phyloP scores from a whole-genome alignment of 2,329 filamentous ascomycete genomes.

The Paraphaeosphaeria minitans region DNA sequence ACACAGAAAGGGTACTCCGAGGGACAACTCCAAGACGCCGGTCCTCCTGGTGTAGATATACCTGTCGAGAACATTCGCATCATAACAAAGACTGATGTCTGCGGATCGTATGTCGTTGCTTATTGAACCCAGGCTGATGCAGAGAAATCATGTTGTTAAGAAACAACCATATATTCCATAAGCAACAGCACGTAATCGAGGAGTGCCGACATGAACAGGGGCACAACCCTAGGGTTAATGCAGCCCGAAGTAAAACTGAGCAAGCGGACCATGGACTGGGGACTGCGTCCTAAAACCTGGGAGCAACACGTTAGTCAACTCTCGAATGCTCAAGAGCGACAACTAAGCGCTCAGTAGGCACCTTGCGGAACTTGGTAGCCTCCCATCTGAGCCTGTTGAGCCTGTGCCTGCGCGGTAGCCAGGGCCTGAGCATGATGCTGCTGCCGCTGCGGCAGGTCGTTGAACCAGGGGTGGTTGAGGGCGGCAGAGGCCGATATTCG shows the following conservation, averaged over 20 bases:
- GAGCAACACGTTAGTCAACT: neutral
- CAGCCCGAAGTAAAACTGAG: neutral
- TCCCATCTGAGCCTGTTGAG: constrained; percentile 46
- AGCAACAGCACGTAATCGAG: neutral
- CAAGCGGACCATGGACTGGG: neutral
- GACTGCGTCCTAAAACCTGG: neutral
- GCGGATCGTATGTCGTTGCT: neutral
- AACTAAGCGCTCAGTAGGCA: constrained; percentile 37
- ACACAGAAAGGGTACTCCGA: neutral
- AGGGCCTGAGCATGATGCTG: constrained; percentile 43
- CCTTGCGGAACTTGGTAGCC: constrained; percentile 46
- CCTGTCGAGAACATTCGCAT: neutral
- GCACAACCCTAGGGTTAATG: neutral
- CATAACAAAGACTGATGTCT: neutral
- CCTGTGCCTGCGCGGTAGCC: constrained; percentile 42
- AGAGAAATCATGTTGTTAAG: neutral
- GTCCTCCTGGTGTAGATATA: neutral
- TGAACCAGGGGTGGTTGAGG: constrained; percentile 91
- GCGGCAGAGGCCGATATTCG: constrained; percentile 87
- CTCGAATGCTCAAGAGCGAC: neutral
- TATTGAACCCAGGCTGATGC: neutral
- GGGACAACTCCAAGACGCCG: constrained; percentile 4
- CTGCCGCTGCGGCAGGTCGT: constrained; percentile 65
- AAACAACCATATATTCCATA: neutral
- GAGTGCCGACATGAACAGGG: neutral